Evolutionary conservation across 129 eudicot genomes (phyloP).

Genomic region (Oenanthe sinensis): DNA sequence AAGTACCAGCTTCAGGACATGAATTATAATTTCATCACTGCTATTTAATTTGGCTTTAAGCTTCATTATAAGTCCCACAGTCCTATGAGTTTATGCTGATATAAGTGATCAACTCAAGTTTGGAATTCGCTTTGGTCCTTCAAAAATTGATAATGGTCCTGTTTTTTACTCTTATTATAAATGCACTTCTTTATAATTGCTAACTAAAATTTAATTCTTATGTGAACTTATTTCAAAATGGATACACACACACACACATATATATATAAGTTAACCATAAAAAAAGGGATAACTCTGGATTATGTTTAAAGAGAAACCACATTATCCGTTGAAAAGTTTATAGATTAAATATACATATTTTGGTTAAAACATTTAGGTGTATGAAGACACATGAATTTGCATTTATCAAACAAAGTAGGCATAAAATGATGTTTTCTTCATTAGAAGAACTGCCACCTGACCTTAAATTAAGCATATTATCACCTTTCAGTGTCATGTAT

Average conservation of each 20-base stretch:
- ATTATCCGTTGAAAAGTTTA: not conserved
- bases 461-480: not conserved
- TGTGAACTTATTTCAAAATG: not conserved
- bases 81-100: not conserved
- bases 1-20: not conserved
- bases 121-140: not conserved
- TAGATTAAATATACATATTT: not conserved
- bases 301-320: not conserved
- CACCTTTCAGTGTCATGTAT: not conserved
- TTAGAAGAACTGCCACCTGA: not conserved
- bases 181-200: not conserved
- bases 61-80: not conserved
- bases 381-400: not conserved
- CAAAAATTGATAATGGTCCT: not conserved
- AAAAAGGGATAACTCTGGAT: not conserved
- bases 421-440: not conserved
- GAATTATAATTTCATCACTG: not conserved
- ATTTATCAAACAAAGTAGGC: not conserved
- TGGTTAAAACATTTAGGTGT: not conserved
- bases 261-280: not conserved
- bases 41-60: not conserved
- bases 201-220: not conserved
- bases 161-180: not conserved
- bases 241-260: no score
- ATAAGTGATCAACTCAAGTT: not conserved